A percentile compares a stretch with the other conserved stretches of the same genome.
Conservation (phyloP, 2,329 filamentous ascomycete species). For the Drechslerella coelobrocha region DNA sequence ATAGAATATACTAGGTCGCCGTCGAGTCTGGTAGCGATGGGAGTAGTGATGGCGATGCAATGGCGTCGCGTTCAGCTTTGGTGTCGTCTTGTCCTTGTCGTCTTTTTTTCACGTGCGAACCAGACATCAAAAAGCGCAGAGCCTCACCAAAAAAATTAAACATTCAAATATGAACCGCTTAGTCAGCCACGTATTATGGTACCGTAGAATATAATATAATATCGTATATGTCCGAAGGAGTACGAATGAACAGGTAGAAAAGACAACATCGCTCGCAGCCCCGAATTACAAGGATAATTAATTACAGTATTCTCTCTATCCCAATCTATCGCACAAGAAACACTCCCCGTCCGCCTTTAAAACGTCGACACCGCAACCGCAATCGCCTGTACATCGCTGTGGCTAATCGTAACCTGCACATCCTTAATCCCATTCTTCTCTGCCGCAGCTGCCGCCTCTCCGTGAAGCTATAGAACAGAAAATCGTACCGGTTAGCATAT, state of each 20-base stretch:
- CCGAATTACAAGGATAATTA: too few species aligned
- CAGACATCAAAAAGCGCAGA: conserved; percentile 18
- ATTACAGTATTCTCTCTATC: neutral
- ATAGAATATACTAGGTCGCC: neutral
- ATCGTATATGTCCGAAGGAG: too few species aligned
- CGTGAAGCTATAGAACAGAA: conserved; percentile 71
- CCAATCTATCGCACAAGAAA: neutral
- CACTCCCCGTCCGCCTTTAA: conserved; percentile 59
- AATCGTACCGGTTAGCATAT: conserved; percentile 58
- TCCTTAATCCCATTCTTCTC: conserved; percentile 84
- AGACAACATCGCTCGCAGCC: neutral
- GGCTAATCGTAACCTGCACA: conserved; percentile 92
- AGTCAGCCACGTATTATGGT: too few species aligned
- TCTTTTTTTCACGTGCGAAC: too few species aligned
- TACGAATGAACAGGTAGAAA: neutral
- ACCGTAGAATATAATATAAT: too few species aligned
- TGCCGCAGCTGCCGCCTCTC: conserved; percentile 82
- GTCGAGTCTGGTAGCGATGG: neutral
- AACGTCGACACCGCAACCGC: conserved; percentile 88
- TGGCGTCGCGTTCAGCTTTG: neutral
- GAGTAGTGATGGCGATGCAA: neutral
- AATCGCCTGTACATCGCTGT: conserved; percentile 91
- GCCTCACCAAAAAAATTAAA: conserved; percentile 15
- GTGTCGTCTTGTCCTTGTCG: too few species aligned
- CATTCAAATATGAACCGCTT: neutral